Percentiles rank a stretch among this genome's conserved stretches.
Conservation (phyloP, 441 rosid genomes). For the Isatis lusitanica region DNA sequence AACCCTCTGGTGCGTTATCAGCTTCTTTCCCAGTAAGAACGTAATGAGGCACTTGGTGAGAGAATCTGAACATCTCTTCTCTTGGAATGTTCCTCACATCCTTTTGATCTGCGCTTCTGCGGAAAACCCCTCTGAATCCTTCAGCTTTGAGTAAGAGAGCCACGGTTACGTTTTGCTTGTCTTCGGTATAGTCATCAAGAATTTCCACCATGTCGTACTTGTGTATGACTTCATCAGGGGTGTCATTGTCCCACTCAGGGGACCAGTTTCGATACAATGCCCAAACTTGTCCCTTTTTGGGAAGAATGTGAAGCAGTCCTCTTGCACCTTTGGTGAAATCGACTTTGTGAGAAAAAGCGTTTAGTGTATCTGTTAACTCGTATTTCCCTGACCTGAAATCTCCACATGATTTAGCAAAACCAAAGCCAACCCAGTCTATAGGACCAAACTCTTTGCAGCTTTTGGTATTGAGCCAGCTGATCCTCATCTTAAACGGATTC, state of each 20-base stretch:
- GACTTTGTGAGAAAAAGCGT: constrained; percentile 83
- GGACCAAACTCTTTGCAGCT: constrained; percentile 65
- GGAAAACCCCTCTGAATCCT: constrained; percentile 73
- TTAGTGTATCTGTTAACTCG: constrained; percentile 53
- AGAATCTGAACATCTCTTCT: constrained; percentile 89
- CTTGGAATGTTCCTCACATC: constrained; percentile 55
- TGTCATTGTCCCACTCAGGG: constrained; percentile 68
- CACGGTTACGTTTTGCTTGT: constrained; percentile 49
- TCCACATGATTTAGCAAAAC: constrained; percentile 88
- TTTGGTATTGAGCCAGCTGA: constrained; percentile 91
- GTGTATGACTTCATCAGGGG: constrained; percentile 68
- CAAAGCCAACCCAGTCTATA: constrained; percentile 77
- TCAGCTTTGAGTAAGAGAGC: constrained; percentile 66
- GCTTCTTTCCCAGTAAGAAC: constrained; percentile 83
- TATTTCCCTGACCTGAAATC: constrained; percentile 71
- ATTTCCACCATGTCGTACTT: constrained; percentile 94
- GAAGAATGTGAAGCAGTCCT: constrained; percentile 71
- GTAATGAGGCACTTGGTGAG: constrained; percentile 84
- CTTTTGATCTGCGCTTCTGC: constrained; percentile 43
- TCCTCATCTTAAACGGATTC: constrained; percentile 76
- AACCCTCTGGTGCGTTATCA: constrained; percentile 62
- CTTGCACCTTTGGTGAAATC: constrained; percentile 70
- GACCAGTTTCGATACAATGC: constrained; percentile 93
- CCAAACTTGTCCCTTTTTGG: constrained; percentile 86
- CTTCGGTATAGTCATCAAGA: constrained; percentile 66